Evolutionary conservation across 345 rosid species (phyloP), one percentile per base, ranked within the genome.

Genomic region (Linum lewisii): DNA sequence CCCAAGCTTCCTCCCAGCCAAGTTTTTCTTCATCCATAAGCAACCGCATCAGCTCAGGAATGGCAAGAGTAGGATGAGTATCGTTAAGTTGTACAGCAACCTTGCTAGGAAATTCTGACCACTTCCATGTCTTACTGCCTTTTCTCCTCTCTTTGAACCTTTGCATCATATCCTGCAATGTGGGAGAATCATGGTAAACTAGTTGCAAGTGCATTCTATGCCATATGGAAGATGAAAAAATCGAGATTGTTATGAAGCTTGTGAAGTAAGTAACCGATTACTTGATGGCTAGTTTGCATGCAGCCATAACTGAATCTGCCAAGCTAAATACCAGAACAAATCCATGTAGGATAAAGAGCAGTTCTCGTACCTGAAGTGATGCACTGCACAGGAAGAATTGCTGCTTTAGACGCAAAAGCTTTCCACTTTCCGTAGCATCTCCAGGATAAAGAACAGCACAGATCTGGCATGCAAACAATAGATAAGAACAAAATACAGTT

Each of bases 1-100:
- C 89, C 98, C 97, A 92, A 57, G 98, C 95, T 65, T 88, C 98
- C 57, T 92, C 98, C 98, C 98, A 92, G 44, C 98, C 95, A 61
- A 92, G 84, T 69, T 93, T 87, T 79, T 88, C 88, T 1, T 74
- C 84, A 72, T 92, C 98, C 91, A 92, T 81, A 44, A 92, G 69
- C 63, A 88, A 72, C 60, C 91, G 83, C 96, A 92, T 86, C 71
- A 92, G 80, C 82, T 92, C 98, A 24, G 98, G 98, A 70, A 92
- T 86, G 58, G 98, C 88, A 68, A 92, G 96, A 36, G 96, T 92
- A 24, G 96, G 98, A 77, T 92, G 98, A 64, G 98, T 92, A 73
- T 92, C 98, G 79, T 92, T 92, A 75, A 92, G 72, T 71, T 92
- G 98, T 54, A 92, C 80, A 38, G 98, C 95, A 66, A 86, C 97